A percentile compares a stretch with the other conserved stretches of the same genome.
Conservation (phyloP, 208 protist genomes). For the Trypanosoma caninum region DNA sequence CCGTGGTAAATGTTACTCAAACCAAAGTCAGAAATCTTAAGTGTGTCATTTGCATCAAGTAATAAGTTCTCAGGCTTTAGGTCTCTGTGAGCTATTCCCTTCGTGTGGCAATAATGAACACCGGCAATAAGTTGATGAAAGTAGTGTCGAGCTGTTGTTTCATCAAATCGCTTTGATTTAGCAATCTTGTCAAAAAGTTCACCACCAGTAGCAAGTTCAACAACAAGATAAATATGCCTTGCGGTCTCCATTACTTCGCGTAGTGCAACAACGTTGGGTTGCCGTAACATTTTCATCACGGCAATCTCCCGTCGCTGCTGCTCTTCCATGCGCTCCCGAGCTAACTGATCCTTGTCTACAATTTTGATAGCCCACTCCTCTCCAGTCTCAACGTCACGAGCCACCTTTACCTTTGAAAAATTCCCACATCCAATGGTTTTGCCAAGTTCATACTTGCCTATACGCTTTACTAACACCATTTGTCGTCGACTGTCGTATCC, state of each 20-base stretch:
- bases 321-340: slow-evolving; percentile 86
- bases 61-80: slow-evolving; percentile 92
- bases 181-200: slow-evolving; percentile 93
- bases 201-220: slow-evolving; percentile 90
- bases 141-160: slow-evolving; percentile 85
- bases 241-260: slow-evolving; percentile 87
- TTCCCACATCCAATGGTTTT: slow-evolving; percentile 84
- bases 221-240: slow-evolving; percentile 88
- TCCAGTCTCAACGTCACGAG: slow-evolving; percentile 57
- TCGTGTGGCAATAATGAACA: slow-evolving; percentile 88
- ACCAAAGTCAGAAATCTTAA: slow-evolving; percentile 93
- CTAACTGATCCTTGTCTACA: slow-evolving; percentile 84
- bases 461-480: slow-evolving; percentile 22
- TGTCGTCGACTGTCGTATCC: too few relatives aligned
- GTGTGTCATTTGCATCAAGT: slow-evolving; percentile 60
- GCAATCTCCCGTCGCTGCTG: slow-evolving; percentile 90
- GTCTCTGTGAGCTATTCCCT: slow-evolving; percentile 88
- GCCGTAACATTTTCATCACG: slow-evolving; percentile 85
- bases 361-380: slow-evolving; percentile 88
- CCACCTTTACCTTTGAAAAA: slow-evolving; percentile 87
- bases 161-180: slow-evolving; percentile 67
- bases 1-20: slow-evolving; percentile 69
- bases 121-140: slow-evolving; percentile 94
- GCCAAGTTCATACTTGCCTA: slow-evolving; percentile 89
- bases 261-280: slow-evolving; percentile 83